phyloP scores from a whole-genome alignment of 2,329 filamentous ascomycete genomes.

The Westerdykella aurantiaca region DNA sequence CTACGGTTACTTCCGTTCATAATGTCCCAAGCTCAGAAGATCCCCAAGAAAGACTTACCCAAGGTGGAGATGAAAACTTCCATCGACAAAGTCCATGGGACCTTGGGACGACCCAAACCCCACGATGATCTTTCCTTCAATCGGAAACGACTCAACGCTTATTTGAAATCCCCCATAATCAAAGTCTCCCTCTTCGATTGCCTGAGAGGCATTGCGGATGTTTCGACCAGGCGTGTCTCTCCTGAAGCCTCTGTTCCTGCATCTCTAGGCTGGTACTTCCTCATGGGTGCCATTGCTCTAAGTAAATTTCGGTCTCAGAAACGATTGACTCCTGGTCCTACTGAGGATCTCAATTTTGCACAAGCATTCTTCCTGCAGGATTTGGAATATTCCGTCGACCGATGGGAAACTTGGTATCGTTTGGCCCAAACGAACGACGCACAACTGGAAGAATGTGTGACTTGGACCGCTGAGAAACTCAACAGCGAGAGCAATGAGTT shows the following conservation, averaged over 20 bases:
- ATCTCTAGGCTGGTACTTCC: conserved; percentile 83
- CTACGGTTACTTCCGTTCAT: conserved; percentile 79
- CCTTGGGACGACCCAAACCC: conserved; percentile 70
- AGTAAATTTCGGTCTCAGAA: conserved; percentile 80
- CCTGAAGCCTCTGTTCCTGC: conserved; percentile 65
- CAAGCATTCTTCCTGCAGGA: conserved; percentile 75
- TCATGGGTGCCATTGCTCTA: conserved; percentile 81
- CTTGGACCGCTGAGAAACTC: conserved; percentile 87
- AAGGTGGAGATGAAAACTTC: conserved; percentile 87
- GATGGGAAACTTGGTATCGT: conserved; percentile 88
- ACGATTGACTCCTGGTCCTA: conserved; percentile 69
- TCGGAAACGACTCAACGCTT: conserved; percentile 72
- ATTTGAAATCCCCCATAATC: conserved; percentile 76
- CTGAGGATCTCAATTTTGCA: conserved; percentile 77
- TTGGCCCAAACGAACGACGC: conserved; percentile 83
- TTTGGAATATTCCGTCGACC: conserved; percentile 71
- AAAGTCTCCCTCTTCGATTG: conserved; percentile 73
- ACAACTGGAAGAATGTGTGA: conserved; percentile 77
- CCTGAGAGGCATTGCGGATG: conserved; percentile 65
- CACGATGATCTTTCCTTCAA: conserved; percentile 82
- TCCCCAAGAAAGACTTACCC: conserved; percentile 83
- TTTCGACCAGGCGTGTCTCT: conserved; percentile 44
- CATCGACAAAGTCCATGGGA: conserved; percentile 88
- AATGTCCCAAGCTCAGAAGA: conserved; percentile 70
- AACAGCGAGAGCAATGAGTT: conserved; percentile 75